A percentile compares a stretch with the other conserved stretches of the same genome.
Evolutionary conservation across 2,329 filamentous ascomycete genomes (phyloP).

Genomic region (Cercospora beticola): DNA sequence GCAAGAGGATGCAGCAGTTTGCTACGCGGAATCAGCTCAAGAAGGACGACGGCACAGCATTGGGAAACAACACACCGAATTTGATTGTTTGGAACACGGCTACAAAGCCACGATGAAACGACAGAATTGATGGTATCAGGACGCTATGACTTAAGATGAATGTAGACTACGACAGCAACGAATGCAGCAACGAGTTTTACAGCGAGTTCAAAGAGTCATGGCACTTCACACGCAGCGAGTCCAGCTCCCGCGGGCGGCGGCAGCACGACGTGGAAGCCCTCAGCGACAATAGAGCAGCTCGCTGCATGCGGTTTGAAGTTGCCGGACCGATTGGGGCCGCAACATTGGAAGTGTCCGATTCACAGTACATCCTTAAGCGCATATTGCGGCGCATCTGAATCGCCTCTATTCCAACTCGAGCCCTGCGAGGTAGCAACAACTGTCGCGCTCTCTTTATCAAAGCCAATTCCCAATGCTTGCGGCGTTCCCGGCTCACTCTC

Average conservation of each 20-base stretch:
- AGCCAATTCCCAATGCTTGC: slow-evolving; percentile 20
- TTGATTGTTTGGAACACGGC: slow-evolving; percentile 5
- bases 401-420: not conserved
- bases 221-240: not conserved
- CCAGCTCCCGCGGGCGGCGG: not conserved
- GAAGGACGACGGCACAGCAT: not conserved
- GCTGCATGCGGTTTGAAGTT: not conserved
- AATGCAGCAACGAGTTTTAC: not conserved
- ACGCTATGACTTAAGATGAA: not conserved
- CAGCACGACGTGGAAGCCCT: not conserved
- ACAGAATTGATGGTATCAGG: not conserved
- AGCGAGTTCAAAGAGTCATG: not conserved
- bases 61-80: slow-evolving; percentile 4
- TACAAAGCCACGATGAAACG: not conserved
- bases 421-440: slow-evolving; percentile 7
- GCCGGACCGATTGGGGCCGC: too few species aligned
- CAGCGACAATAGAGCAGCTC: not conserved
- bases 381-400: not conserved
- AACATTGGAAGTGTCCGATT: not conserved
- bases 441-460: slow-evolving; percentile 18
- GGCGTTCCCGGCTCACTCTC: slow-evolving; percentile 16
- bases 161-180: not conserved
- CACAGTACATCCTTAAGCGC: slow-evolving; percentile 2
- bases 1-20: not conserved
- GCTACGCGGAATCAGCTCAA: slow-evolving; percentile 3